Evolutionary conservation across 192 early-diverging fungal genomes (phyloP).

Genomic region (Ambispora gerdemannii): DNA sequence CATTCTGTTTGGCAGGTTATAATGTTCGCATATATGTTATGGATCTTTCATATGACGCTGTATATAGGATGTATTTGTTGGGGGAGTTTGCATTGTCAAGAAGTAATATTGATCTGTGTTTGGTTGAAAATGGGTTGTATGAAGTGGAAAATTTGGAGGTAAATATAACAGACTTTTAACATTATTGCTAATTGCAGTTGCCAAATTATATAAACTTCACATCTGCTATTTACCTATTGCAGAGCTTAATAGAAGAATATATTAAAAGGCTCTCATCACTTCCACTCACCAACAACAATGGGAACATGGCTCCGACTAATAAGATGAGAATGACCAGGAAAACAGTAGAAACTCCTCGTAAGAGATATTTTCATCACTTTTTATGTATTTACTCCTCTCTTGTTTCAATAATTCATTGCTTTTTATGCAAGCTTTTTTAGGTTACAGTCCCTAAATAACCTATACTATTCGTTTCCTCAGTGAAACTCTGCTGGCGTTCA

Average conservation of each 20-base stretch:
- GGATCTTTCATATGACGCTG: conserved; percentile 7
- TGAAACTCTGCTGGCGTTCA: no score
- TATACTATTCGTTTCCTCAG: no score
- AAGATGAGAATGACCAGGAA: conserved; percentile 17
- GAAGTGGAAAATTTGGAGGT: conserved; percentile 16
- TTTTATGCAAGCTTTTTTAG: no score
- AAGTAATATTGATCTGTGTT: conserved; percentile 14
- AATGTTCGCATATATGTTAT: conserved; percentile 15
- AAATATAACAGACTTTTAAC: background rate
- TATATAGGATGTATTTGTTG: conserved; percentile 20
- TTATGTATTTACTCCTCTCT: no score
- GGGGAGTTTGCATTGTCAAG: conserved; percentile 21
- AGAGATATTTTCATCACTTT: conserved; percentile 6
- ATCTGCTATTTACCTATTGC: background rate
- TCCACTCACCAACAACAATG: background rate
- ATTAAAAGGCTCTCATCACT: conserved; percentile 7
- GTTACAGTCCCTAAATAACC: no score
- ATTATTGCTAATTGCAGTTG: conserved; percentile 4
- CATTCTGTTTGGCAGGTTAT: conserved; percentile 4
- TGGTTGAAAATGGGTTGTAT: background rate
- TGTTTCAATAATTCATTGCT: no score
- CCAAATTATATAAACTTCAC: conserved; percentile 1
- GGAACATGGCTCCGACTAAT: background rate
- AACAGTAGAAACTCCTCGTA: conserved; percentile 1
- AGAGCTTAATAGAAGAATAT: conserved; percentile 20